phyloP scores from a whole-genome alignment of 805 yeast genomes.

The Sugiyamaella americana region DNA sequence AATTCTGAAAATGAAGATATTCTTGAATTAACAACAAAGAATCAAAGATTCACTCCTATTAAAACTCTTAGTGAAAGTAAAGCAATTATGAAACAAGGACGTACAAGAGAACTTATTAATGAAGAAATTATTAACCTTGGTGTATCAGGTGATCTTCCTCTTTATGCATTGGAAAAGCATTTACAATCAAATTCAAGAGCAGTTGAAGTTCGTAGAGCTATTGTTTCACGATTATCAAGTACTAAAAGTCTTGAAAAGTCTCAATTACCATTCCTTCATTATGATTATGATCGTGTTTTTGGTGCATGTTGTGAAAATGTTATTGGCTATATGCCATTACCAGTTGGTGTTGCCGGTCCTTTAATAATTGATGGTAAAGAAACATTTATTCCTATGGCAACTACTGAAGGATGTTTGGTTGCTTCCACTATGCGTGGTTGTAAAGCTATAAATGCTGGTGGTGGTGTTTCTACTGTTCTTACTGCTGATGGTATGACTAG shows the following conservation, averaged over 20 bases:
- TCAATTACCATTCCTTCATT: slow-evolving; percentile 70
- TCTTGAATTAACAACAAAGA: slow-evolving; percentile 18
- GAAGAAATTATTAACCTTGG: slow-evolving; percentile 71
- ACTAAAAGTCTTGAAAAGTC: slow-evolving; percentile 71
- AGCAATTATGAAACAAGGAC: slow-evolving; percentile 61
- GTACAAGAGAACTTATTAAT: slow-evolving; percentile 57
- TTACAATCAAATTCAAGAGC: slow-evolving; percentile 87
- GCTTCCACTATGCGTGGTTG: slow-evolving; percentile 99
- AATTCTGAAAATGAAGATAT: slow-evolving; percentile 35
- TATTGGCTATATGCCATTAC: slow-evolving; percentile 92
- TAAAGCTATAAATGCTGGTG: slow-evolving; percentile 95
- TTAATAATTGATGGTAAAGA: slow-evolving; percentile 82
- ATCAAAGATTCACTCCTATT: slow-evolving; percentile 24
- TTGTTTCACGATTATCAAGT: slow-evolving; percentile 77
- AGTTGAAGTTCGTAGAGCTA: slow-evolving; percentile 84
- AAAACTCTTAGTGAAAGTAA: slow-evolving; percentile 53
- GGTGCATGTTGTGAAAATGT: slow-evolving; percentile 99
- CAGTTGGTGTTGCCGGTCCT: slow-evolving; percentile 98
- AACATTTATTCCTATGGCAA: slow-evolving; percentile 95
- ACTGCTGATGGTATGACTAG: slow-evolving; percentile 98
- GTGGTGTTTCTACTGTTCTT: slow-evolving; percentile 88
- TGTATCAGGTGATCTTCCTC: slow-evolving; percentile 70
- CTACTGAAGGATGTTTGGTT: slow-evolving; percentile 97
- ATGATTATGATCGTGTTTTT: slow-evolving; percentile 91
- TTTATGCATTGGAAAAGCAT: slow-evolving; percentile 92